A percentile compares a stretch with the other conserved stretches of the same genome.
Evolutionary conservation across 192 early-diverging fungal genomes (phyloP).

Genomic region (Phlyctochytrium arcticum): DNA sequence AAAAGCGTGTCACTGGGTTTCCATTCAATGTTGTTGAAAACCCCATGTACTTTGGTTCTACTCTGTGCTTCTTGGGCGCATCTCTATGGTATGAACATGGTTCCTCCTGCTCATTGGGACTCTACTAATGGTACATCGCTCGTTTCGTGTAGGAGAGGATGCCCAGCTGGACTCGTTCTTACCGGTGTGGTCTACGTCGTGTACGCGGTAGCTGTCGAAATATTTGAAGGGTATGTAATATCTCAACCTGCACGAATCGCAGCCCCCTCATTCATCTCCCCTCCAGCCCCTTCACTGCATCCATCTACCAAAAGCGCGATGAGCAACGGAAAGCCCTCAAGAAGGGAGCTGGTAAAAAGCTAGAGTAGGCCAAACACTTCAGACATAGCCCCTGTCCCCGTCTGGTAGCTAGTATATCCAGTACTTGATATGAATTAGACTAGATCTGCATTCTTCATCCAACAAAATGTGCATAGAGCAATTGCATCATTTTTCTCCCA

Average conservation of each 20-base stretch:
- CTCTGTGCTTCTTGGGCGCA: constrained; percentile 76
- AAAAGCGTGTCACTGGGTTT: constrained; percentile 77
- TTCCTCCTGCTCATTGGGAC: no score
- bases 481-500: no score
- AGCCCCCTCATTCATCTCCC: background rate
- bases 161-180: constrained; percentile 70
- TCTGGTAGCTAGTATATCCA: no score
- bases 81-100: constrained; percentile 69
- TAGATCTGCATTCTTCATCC: no score
- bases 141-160: constrained; percentile 40
- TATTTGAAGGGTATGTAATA: constrained; percentile 64
- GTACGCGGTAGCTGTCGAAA: constrained; percentile 71
- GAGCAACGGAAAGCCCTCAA: constrained; percentile 6
- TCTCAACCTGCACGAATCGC: background rate
- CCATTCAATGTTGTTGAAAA: constrained; percentile 90
- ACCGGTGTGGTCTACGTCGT: constrained; percentile 67
- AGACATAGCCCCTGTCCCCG: no score
- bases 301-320: constrained; percentile 69
- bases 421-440: no score
- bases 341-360: no score
- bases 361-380: no score
- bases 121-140: no score
- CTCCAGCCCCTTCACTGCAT: constrained; percentile 70
- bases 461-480: no score
- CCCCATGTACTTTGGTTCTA: constrained; percentile 95